Percentiles rank a stretch among this genome's conserved stretches.
Evolutionary conservation across 2,329 filamentous ascomycete genomes (phyloP).

Genomic region (Rhinocladiella mackenziei): DNA sequence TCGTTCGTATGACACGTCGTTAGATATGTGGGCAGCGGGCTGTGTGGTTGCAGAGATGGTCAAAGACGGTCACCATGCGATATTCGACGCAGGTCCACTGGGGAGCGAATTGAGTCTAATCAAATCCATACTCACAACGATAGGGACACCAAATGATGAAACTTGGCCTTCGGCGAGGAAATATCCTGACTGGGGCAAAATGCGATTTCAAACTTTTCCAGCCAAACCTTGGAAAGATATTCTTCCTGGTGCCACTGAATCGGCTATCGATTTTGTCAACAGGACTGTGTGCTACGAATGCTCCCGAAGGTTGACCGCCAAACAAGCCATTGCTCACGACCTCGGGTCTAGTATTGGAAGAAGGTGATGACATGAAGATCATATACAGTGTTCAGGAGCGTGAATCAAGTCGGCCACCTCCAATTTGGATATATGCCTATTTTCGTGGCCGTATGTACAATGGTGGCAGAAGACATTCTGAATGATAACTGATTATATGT

Average conservation of each 20-base stretch:
- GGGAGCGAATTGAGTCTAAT: constrained; percentile 90
- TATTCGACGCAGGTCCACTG: constrained; percentile 85
- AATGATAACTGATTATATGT: no score
- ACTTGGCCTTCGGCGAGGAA: constrained; percentile 64
- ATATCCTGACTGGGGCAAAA: constrained; percentile 83
- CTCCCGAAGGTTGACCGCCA: constrained; percentile 62
- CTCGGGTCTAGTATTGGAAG: not conserved
- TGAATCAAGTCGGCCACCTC: no score
- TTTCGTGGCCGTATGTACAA: no score
- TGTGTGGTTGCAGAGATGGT: constrained; percentile 76
- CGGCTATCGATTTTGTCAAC: constrained; percentile 62
- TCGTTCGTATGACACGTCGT: constrained; percentile 62
- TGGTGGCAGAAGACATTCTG: no score
- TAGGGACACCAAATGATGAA: constrained; percentile 78
- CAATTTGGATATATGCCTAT: no score
- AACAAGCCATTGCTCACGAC: constrained; percentile 16
- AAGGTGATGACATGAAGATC: no score
- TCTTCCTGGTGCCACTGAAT: constrained; percentile 56
- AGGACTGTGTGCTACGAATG: constrained; percentile 70
- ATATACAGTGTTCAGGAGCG: no score
- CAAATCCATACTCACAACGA: constrained; percentile 82
- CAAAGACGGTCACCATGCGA: constrained; percentile 51
- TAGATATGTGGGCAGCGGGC: constrained; percentile 90
- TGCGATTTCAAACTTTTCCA: constrained; percentile 73
- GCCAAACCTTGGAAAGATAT: constrained; percentile 65